A percentile compares a stretch with the other conserved stretches of the same genome.
Evolutionary conservation across 2,329 filamentous ascomycete species (phyloP).

Genomic region (Alternaria novae-zelandiae): DNA sequence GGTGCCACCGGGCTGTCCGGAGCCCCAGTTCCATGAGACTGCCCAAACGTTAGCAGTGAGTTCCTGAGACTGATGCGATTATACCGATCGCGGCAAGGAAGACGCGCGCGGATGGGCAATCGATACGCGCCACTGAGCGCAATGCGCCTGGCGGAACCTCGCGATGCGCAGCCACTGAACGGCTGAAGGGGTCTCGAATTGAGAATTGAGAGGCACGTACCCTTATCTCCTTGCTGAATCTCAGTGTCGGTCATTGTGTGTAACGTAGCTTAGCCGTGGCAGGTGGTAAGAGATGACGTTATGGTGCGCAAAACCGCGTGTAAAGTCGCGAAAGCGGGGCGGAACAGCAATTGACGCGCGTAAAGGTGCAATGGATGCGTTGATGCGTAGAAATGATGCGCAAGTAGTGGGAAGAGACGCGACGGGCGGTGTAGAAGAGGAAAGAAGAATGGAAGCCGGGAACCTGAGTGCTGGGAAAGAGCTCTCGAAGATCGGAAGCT

Average conservation of each 20-base stretch:
- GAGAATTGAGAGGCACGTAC: slow-evolving; percentile 23
- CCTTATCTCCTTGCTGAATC: slow-evolving; percentile 47
- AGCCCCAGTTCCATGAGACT: slow-evolving; percentile 70
- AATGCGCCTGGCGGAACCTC: slow-evolving; percentile 1
- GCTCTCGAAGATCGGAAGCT: slow-evolving; percentile 41
- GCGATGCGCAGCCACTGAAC: not conserved
- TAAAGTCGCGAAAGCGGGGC: slow-evolving; percentile 24
- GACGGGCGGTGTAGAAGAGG: slow-evolving; percentile 26
- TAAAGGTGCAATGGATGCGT: slow-evolving; percentile 19
- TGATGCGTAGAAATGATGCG: slow-evolving; percentile 30
- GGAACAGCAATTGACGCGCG: slow-evolving; percentile 33
- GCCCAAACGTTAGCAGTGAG: slow-evolving; percentile 6
- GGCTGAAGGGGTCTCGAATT: not conserved
- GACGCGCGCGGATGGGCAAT: slow-evolving; percentile 12
- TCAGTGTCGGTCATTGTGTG: slow-evolving; percentile 44
- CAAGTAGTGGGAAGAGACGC: slow-evolving; percentile 23
- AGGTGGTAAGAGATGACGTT: slow-evolving; percentile 38
- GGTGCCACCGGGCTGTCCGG: slow-evolving; percentile 61
- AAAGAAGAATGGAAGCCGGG: slow-evolving; percentile 24
- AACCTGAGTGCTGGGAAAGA: slow-evolving; percentile 24
- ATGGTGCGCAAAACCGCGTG: slow-evolving; percentile 28
- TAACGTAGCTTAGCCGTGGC: slow-evolving; percentile 17
- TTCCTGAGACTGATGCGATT: slow-evolving; percentile 29
- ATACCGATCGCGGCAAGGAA: slow-evolving; percentile 18
- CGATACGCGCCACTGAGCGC: slow-evolving; percentile 2